A percentile compares a stretch with the other conserved stretches of the same genome.
Conservation (phyloP, 2,329 filamentous ascomycete species). For the Cryphonectria nitschkei region DNA sequence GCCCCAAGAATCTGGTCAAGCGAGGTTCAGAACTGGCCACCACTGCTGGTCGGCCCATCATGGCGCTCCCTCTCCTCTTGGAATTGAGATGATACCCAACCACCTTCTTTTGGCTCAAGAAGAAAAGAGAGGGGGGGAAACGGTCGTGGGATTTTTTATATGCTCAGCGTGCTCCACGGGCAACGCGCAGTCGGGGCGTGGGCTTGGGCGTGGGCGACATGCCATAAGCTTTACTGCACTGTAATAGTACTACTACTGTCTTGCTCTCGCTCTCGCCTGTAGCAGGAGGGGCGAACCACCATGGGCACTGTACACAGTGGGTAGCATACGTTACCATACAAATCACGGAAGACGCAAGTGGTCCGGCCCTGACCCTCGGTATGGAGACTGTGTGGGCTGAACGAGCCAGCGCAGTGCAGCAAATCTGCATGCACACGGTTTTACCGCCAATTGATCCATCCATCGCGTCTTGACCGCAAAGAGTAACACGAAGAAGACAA, state of each 20-base stretch:
- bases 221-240: neutral
- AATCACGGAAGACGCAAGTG: neutral
- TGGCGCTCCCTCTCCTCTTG: neutral
- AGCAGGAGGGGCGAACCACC: neutral
- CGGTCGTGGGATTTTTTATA: too few relatives aligned
- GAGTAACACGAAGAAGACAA: neutral
- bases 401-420: conserved; percentile 2
- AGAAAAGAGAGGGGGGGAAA: too few relatives aligned
- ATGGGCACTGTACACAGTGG: neutral
- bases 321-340: neutral
- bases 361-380: neutral
- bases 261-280: neutral
- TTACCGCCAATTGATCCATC: conserved; percentile 19
- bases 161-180: neutral
- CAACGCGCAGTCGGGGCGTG: neutral
- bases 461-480: conserved; percentile 21
- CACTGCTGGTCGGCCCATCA: neutral
- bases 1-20: neutral
- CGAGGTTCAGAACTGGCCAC: conserved; percentile 2
- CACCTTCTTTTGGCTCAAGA: neutral
- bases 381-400: neutral
- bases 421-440: conserved; percentile 14
- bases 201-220: neutral
- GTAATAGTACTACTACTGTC: neutral
- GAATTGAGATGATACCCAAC: neutral